Evolutionary conservation across 2,329 filamentous ascomycete genomes (phyloP), one percentile per base, ranked within the genome.

Genomic region (Stachybotrys elegans): DNA sequence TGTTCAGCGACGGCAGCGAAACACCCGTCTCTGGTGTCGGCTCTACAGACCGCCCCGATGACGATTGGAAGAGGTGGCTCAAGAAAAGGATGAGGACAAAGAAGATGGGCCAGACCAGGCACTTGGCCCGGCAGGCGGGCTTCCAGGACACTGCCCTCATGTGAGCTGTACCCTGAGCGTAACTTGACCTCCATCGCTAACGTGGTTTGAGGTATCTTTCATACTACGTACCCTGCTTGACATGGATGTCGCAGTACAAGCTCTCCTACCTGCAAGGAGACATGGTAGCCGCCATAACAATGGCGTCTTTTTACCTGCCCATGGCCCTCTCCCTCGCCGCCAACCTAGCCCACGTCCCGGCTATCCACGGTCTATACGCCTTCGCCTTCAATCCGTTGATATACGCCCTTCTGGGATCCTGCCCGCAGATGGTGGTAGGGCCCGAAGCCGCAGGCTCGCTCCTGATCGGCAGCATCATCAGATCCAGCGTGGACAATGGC

Each of bases 241-340:
- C 85, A 51, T 98, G 93, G 93, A 84, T 95, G 49, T 76, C 74
- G 42, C 88, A 95, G 67, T 98, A 98, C 66, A 81, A 79, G 54
- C 83, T 81, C 76, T 78, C 81, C 4, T 95, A 88, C 65, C 66
- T 97, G 39, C 81, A 84, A 54, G 93, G 93, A 39, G 93, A 98
- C 64, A 69, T 97, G 16, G 73, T 95, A 13, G 86, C 92, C 8
- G 91, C 92, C 40, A 64, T 97, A 50, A 97, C 93, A n/a, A 85
- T 98, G 71, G 88, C 92, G n/a, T 95, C 91, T 21, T 93, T 98
- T 70, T 98, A 98, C 64, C 86, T 98, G 29, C 93, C 93, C 42
- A 96, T 98, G 91, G 86, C 90, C 0, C 78, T 98, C 13, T 97
- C 93, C 0, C 85, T 94, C 51, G 90, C 93, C 44, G 83, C 88